Evolutionary conservation across 2,329 filamentous ascomycete genomes (phyloP).

Genomic region (Stagonosporopsis cucurbitacearum): DNA sequence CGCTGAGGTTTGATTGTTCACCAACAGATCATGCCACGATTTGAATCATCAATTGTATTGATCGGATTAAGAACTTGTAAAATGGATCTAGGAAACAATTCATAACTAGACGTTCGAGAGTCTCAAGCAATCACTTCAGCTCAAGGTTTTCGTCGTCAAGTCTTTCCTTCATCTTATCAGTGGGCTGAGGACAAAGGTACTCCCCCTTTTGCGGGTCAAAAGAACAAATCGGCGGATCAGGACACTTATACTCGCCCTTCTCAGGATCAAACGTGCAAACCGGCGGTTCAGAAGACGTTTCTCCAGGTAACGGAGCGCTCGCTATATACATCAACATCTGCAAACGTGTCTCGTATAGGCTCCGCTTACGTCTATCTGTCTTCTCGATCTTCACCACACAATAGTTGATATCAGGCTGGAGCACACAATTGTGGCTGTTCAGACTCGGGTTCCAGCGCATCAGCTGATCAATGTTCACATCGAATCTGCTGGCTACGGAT

Average conservation of each 20-base stretch:
- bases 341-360: neutral
- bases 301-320: neutral
- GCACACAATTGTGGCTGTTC: neutral
- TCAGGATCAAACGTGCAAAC: constrained; percentile 1
- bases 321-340: neutral
- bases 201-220: constrained; percentile 9
- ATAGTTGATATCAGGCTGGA: neutral
- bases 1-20: neutral
- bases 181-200: neutral
- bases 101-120: neutral
- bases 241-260: constrained; percentile 1
- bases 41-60: neutral
- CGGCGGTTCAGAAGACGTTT: neutral
- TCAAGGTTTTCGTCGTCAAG: neutral
- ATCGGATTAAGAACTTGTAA: too few species aligned
- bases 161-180: neutral
- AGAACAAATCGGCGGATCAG: neutral
- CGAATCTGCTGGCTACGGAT: neutral
- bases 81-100: neutral
- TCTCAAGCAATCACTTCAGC: neutral
- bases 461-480: neutral
- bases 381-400: neutral
- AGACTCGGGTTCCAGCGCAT: constrained; percentile 6
- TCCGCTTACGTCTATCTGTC: neutral
- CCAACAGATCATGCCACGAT: neutral